These are phyloP conservation scores for Solanum phureja DNA, from an alignment of 257 asterid genomes.

Conservation along the genomic window DNA sequence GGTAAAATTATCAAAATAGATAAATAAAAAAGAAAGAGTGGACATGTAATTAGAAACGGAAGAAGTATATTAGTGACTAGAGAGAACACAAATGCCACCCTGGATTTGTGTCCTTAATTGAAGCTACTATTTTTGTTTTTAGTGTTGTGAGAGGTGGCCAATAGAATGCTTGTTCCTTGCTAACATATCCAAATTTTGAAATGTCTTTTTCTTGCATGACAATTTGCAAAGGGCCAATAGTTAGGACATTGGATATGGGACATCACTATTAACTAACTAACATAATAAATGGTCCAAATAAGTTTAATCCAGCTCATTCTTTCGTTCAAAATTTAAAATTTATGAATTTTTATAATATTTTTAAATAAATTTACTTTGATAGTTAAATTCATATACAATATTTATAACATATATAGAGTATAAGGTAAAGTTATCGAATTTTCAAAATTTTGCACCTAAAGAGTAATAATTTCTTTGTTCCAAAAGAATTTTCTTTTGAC, in stretches of 20 bases:
- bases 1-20: too few species aligned
- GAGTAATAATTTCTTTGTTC: too few species aligned
- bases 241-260: background rate
- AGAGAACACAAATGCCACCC: background rate
- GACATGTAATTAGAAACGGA: rapidly evolving
- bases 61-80: too few species aligned
- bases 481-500: too few species aligned
- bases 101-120: background rate
- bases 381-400: too few species aligned
- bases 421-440: too few species aligned
- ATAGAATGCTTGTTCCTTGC: background rate
- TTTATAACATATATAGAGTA: too few species aligned
- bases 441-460: too few species aligned
- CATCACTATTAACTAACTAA: background rate
- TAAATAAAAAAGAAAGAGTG: rapidly evolving
- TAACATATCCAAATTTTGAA: background rate
- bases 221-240: background rate
- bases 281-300: background rate
- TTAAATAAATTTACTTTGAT: too few species aligned
- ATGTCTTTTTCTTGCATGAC: background rate
- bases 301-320: background rate
- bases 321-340: too few species aligned
- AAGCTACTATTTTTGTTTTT: background rate
- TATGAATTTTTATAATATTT: too few species aligned
- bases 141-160: background rate